A percentile compares a stretch with the other conserved stretches of the same genome.
phyloP scores from a whole-genome alignment of 2,329 filamentous ascomycete genomes.

The Cadophora sp. region DNA sequence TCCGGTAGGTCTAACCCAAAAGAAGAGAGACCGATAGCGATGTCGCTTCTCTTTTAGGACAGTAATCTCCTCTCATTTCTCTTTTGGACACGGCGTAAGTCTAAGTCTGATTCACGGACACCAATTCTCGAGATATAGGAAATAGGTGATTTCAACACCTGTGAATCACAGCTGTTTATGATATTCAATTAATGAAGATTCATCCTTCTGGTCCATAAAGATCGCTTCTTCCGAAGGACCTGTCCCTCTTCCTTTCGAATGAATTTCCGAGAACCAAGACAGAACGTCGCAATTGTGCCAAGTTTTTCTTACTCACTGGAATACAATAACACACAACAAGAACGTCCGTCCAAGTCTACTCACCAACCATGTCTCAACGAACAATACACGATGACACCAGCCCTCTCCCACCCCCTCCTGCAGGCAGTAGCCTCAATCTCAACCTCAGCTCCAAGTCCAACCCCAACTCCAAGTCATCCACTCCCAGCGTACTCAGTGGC shows the following conservation, averaged over 20 bases:
- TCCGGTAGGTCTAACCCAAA: neutral
- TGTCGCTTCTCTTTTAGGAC: neutral
- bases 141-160: neutral
- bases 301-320: neutral
- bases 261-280: neutral
- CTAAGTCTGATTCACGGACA: neutral
- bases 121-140: neutral
- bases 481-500: neutral
- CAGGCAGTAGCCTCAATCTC: neutral
- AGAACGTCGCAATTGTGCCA: neutral
- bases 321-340: neutral
- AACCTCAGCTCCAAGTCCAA: neutral
- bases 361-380: neutral
- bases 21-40: neutral
- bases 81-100: no score
- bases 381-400: neutral
- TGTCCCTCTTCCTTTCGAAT: no score
- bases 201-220: neutral
- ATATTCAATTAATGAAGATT: neutral
- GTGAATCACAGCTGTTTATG: neutral
- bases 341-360: neutral
- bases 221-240: neutral
- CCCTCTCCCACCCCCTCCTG: neutral
- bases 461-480: neutral
- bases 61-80: neutral